These are phyloP conservation scores for Blastobotrys attinorum DNA, from an alignment of 805 yeast genomes.

Conservation along the genomic window DNA sequence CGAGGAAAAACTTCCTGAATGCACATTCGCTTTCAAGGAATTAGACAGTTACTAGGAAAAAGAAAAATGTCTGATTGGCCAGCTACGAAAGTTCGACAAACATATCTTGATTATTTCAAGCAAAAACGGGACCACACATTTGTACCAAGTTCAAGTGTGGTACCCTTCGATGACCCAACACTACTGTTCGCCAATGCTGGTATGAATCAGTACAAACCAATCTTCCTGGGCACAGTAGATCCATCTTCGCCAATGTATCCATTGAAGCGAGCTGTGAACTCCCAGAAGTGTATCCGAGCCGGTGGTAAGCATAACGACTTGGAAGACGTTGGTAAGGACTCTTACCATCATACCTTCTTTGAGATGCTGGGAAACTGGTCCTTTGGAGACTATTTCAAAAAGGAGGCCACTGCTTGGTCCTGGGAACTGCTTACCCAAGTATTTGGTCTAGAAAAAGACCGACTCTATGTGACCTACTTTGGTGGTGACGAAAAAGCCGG, in stretches of 20 bases:
- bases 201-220: slow-evolving; percentile 98
- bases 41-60: no score
- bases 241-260: slow-evolving; percentile 82
- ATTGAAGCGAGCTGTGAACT: slow-evolving; percentile 84
- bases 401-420: slow-evolving; percentile 80
- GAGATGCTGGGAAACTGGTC: slow-evolving; percentile 99
- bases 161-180: slow-evolving; percentile 98
- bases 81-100: slow-evolving; percentile 54
- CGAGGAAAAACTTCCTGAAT: no score
- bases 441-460: slow-evolving; percentile 67
- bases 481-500: slow-evolving; percentile 85
- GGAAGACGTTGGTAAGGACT: slow-evolving; percentile 97
- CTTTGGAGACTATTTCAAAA: slow-evolving; percentile 96
- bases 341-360: slow-evolving; percentile 96
- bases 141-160: slow-evolving; percentile 89
- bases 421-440: slow-evolving; percentile 89
- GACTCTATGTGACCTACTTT: slow-evolving; percentile 91
- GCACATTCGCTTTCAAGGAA: no score
- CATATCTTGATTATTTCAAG: slow-evolving; percentile 78
- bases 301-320: slow-evolving; percentile 97
- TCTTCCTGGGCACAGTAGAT: slow-evolving; percentile 93
- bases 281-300: slow-evolving; percentile 98
- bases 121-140: slow-evolving; percentile 58
- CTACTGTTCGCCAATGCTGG: slow-evolving; percentile 96
- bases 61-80: not conserved